Evolutionary conservation across 495 filamentous ascomycete genomes (phyloP).

Genomic region (Copromyces sp.): DNA sequence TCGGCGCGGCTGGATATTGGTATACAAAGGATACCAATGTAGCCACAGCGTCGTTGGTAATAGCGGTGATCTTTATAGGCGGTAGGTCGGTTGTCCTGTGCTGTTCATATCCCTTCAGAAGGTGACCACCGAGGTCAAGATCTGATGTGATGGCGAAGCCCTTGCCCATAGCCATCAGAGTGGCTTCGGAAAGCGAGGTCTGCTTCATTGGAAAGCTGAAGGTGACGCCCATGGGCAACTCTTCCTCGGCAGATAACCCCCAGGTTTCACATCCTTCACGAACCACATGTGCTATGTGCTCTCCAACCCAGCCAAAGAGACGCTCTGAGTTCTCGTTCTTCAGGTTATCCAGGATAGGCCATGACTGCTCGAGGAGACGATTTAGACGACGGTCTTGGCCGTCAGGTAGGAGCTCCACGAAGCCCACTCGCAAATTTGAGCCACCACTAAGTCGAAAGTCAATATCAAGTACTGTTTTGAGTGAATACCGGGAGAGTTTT

Average conservation of each 20-base stretch:
- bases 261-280: constrained; percentile 29
- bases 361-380: constrained; percentile 57
- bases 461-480: constrained; percentile 4
- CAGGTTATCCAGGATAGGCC: constrained; percentile 71
- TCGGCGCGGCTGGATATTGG: constrained; percentile 28
- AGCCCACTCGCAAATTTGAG: constrained; percentile 69
- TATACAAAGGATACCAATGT: constrained; percentile 71
- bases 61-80: constrained; percentile 58
- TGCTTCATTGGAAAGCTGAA: constrained; percentile 85
- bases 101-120: constrained; percentile 57
- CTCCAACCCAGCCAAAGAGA: constrained; percentile 71
- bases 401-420: constrained; percentile 56
- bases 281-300: constrained; percentile 65
- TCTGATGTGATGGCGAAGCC: constrained; percentile 69
- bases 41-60: constrained; percentile 73
- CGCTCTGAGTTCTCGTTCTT: constrained; percentile 68
- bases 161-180: constrained; percentile 80
- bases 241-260: constrained; percentile 19
- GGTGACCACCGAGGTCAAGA: constrained; percentile 59
- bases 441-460: constrained; percentile 43
- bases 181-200: constrained; percentile 62
- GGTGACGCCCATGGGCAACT: constrained; percentile 68
- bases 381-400: constrained; percentile 5
- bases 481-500: neutral
- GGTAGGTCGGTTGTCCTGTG: constrained; percentile 43